A percentile compares a stretch with the other conserved stretches of the same genome.
These are phyloP conservation scores for Nakazawaea ishiwadae DNA, from an alignment of 805 yeast species.

Conservation along the genomic window DNA sequence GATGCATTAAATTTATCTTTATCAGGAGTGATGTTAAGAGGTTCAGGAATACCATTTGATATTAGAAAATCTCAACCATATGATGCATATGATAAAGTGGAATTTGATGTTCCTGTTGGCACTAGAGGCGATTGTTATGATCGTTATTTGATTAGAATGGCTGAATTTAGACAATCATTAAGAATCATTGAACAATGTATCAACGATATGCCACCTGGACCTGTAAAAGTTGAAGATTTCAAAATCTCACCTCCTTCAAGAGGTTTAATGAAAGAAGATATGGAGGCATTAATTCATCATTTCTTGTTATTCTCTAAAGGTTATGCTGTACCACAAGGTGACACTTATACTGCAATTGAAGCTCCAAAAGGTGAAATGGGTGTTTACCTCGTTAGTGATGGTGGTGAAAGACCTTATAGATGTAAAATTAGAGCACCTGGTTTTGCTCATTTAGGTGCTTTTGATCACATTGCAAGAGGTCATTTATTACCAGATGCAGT, in stretches of 20 bases:
- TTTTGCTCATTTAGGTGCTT: conserved; percentile 84
- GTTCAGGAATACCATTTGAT: conserved; percentile 85
- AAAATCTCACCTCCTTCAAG: conserved; percentile 83
- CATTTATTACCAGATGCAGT: conserved; percentile 89
- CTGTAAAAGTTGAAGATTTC: conserved; percentile 86
- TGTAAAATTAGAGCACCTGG: conserved; percentile 96
- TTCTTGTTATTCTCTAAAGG: conserved; percentile 86
- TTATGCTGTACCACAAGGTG: conserved; percentile 84
- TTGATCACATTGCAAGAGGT: conserved; percentile 82
- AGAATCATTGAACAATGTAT: conserved; percentile 87
- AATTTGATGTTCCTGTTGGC: conserved; percentile 85
- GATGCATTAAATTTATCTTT: conserved; percentile 80
- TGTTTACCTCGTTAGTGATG: conserved; percentile 83
- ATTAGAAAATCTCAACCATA: conserved; percentile 83
- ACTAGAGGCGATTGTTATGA: conserved; percentile 88
- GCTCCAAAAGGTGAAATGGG: conserved; percentile 97
- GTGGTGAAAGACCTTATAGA: conserved; percentile 85
- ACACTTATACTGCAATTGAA: conserved; percentile 86
- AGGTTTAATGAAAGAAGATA: conserved; percentile 79
- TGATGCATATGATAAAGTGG: conserved; percentile 83
- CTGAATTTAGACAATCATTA: conserved; percentile 86
- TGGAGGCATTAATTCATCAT: conserved; percentile 90
- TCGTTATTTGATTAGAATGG: conserved; percentile 84
- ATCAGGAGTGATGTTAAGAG: conserved; percentile 88
- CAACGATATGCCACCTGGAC: conserved; percentile 89